Evolutionary conservation across 441 rosid genomes (phyloP).

Genomic region (Dalechampia spathulata): DNA sequence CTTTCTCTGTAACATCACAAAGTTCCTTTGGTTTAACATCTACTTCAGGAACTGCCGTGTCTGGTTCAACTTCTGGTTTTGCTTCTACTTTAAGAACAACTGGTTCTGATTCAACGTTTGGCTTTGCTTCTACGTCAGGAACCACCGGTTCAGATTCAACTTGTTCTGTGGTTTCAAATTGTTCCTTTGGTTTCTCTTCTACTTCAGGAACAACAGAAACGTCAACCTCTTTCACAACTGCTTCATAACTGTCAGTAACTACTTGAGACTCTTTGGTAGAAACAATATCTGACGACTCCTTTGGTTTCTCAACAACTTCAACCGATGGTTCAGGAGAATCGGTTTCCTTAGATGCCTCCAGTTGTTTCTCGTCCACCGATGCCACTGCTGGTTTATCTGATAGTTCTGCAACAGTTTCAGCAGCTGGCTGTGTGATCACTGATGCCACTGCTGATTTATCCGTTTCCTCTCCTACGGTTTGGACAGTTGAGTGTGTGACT

Average conservation of each 20-base stretch:
- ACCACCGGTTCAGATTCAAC: not conserved
- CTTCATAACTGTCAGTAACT: not conserved
- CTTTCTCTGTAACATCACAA: too few relatives aligned
- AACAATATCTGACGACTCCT: slow-evolving; percentile 10
- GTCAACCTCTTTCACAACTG: too few relatives aligned
- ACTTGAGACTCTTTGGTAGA: slow-evolving; percentile 10
- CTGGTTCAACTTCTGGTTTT: too few relatives aligned
- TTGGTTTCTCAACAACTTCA: slow-evolving; percentile 11
- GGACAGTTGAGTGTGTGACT: slow-evolving; percentile 9
- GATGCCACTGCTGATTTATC: too few relatives aligned
- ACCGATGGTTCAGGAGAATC: slow-evolving; percentile 19
- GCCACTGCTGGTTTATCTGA: not conserved
- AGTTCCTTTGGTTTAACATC: slow-evolving; percentile 1
- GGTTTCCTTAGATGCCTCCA: slow-evolving; percentile 13
- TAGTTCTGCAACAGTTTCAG: slow-evolving; percentile 12
- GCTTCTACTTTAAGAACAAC: too few relatives aligned
- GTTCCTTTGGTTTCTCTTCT: slow-evolving; percentile 2
- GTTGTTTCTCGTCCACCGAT: not conserved
- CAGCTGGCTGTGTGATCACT: too few relatives aligned
- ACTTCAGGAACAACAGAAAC: slow-evolving; percentile 12
- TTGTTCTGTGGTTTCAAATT: not conserved
- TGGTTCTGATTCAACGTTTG: not conserved
- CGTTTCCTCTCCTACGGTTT: too few relatives aligned
- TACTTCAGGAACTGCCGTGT: slow-evolving; percentile 1
- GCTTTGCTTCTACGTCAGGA: too few relatives aligned